phyloP scores from a whole-genome alignment of 139 green algal genomes.

The Tetradesmus obliquus region DNA sequence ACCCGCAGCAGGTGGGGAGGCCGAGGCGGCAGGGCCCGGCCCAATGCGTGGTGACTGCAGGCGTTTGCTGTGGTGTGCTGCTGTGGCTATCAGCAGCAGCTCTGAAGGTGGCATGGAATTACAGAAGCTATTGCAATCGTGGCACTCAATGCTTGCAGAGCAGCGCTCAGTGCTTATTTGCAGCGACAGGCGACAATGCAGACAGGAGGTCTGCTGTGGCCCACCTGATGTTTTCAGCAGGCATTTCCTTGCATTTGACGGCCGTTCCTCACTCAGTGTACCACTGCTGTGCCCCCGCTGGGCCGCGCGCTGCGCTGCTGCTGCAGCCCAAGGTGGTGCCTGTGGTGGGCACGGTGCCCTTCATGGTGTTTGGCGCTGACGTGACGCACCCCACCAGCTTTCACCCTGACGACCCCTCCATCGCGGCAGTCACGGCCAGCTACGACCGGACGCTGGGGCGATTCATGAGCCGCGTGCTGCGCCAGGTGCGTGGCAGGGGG shows the following conservation, averaged over 20 bases:
- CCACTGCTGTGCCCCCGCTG: not conserved
- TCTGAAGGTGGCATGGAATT: too few relatives aligned
- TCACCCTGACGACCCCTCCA: slow-evolving; percentile 62
- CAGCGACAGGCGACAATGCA: too few relatives aligned
- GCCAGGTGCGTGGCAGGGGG: not conserved
- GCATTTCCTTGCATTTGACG: not conserved
- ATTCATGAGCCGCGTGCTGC: slow-evolving; percentile 51
- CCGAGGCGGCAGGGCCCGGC: not conserved
- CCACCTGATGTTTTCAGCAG: too few relatives aligned
- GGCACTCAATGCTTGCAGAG: too few relatives aligned
- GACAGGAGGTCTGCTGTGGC: too few relatives aligned
- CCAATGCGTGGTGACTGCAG: not conserved
- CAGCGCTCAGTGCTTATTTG: too few relatives aligned
- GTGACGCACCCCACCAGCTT: slow-evolving; percentile 77
- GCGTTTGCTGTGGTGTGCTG: not conserved
- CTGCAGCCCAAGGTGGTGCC: slow-evolving; percentile 35
- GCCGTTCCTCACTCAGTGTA: not conserved
- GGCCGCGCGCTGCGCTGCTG: not conserved
- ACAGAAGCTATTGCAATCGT: too few relatives aligned
- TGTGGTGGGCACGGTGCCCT: slow-evolving; percentile 55
- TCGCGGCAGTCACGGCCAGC: slow-evolving; percentile 72
- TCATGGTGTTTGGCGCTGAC: slow-evolving; percentile 81
- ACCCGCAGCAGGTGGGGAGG: not conserved
- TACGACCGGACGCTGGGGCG: slow-evolving; percentile 61
- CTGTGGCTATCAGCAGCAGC: not conserved